These are phyloP conservation scores for Schizothecium vesticola DNA, from an alignment of 495 filamentous ascomycete species.

Conservation along the genomic window DNA sequence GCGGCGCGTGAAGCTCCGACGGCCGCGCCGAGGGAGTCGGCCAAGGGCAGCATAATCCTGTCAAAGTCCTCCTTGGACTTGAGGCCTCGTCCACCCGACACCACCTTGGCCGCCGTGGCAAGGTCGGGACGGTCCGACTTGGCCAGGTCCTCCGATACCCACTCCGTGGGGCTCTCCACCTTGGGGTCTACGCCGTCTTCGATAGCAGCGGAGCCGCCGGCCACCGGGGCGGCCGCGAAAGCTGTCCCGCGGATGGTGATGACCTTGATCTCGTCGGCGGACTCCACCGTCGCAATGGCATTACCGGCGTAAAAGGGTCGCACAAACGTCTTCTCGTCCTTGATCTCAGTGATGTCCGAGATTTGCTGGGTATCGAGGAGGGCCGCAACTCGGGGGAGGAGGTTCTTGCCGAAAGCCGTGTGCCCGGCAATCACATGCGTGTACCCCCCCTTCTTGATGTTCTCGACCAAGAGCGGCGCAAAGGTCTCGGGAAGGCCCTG, in stretches of 20 bases:
- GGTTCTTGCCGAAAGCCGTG: conserved; percentile 94
- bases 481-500: conserved; percentile 92
- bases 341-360: conserved; percentile 80
- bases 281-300: conserved; percentile 94
- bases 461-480: conserved; percentile 87
- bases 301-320: conserved; percentile 98
- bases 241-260: conserved; percentile 91
- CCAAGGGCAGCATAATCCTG: conserved; percentile 80
- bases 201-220: conserved; percentile 50
- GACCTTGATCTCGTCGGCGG: conserved; percentile 76
- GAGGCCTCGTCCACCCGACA: conserved; percentile 88
- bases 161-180: conserved; percentile 64
- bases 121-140: conserved; percentile 95
- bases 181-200: conserved; percentile 71
- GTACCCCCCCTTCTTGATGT: conserved; percentile 88
- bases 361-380: conserved; percentile 88
- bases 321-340: conserved; percentile 91
- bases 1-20: conserved; percentile 92
- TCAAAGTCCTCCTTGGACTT: conserved; percentile 98
- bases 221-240: conserved; percentile 59
- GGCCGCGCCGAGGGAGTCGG: conserved; percentile 85
- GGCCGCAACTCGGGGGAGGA: conserved; percentile 93
- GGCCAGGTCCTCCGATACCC: conserved; percentile 89
- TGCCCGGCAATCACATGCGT: conserved; percentile 87
- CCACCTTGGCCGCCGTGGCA: conserved; percentile 77